phyloP scores from a whole-genome alignment of 2,329 filamentous ascomycete genomes.

The Ophiostoma piceae region DNA sequence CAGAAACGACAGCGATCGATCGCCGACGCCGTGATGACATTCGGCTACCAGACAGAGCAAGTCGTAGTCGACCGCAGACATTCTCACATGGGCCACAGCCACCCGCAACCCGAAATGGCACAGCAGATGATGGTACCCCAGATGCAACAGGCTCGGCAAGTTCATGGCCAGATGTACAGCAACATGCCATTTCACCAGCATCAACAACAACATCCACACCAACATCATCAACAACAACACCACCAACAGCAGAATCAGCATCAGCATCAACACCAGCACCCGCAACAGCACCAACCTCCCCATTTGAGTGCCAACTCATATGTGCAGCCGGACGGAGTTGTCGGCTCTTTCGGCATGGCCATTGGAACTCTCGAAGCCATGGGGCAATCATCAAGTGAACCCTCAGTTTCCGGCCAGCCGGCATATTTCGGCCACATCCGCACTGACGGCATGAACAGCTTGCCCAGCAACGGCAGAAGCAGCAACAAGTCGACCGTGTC shows the following conservation, averaged over 20 bases:
- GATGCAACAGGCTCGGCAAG: neutral
- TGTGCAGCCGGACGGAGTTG: neutral
- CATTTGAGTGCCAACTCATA: neutral
- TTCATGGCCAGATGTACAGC: neutral
- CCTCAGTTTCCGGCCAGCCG: neutral
- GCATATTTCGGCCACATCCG: neutral
- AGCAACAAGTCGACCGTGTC: constrained; percentile 11
- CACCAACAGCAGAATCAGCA: neutral
- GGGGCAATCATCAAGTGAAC: neutral
- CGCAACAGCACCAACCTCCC: neutral
- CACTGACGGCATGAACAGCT: constrained; percentile 3
- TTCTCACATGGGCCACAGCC: neutral
- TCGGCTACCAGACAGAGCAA: constrained; percentile 20
- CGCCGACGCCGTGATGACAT: constrained; percentile 17
- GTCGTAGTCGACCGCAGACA: neutral
- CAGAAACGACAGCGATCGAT: constrained; percentile 18
- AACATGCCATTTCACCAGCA: neutral
- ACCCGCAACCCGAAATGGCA: neutral
- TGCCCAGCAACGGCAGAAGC: constrained; percentile 15
- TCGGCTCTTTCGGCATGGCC: neutral
- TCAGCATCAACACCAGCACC: neutral
- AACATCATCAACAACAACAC: neutral
- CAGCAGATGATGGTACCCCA: neutral
- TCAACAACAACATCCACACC: neutral
- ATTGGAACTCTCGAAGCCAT: neutral